These are phyloP conservation scores for Leccinum griseonigrum DNA, from an alignment of 1,284 basidiomycete species.

Conservation along the genomic window DNA sequence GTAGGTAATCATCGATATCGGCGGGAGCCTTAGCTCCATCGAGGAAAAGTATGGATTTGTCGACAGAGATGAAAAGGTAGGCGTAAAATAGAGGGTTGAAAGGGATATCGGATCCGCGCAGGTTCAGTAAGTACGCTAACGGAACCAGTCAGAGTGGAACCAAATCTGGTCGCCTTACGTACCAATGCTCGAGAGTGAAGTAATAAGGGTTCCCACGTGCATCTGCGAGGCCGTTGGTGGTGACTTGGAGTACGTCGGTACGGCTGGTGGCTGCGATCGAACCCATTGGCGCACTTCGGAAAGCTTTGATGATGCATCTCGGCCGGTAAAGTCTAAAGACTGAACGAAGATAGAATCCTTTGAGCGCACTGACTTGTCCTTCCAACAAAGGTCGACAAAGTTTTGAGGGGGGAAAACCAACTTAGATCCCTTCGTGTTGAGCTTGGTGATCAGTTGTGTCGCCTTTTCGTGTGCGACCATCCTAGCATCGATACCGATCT, in stretches of 20 bases:
- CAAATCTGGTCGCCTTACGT: constrained; percentile 18
- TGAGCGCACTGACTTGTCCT: constrained; percentile 66
- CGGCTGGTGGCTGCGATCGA: constrained; percentile 52
- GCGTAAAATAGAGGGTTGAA: constrained; percentile 87
- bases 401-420: constrained; percentile 74
- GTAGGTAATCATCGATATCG: constrained; percentile 57
- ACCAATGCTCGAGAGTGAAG: constrained; percentile 64
- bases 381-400: constrained; percentile 85
- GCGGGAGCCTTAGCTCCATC: constrained; percentile 58
- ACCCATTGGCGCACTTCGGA: constrained; percentile 63
- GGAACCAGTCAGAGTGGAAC: constrained; percentile 13
- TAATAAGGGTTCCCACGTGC: constrained; percentile 65
- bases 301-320: constrained; percentile 59
- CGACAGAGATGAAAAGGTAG: constrained; percentile 72
- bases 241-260: constrained; percentile 57
- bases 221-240: constrained; percentile 60
- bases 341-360: constrained; percentile 74
- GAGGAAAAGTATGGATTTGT: constrained; percentile 65
- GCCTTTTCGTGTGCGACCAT: constrained; percentile 80
- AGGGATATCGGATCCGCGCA: constrained; percentile 84
- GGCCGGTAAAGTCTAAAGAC: constrained; percentile 71
- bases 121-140: constrained; percentile 21
- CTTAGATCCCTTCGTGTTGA: constrained; percentile 56
- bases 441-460: constrained; percentile 52
- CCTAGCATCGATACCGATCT: constrained; percentile 87